Evolutionary conservation across 306 rosid genomes (phyloP).

Genomic region (Geum urbanum): DNA sequence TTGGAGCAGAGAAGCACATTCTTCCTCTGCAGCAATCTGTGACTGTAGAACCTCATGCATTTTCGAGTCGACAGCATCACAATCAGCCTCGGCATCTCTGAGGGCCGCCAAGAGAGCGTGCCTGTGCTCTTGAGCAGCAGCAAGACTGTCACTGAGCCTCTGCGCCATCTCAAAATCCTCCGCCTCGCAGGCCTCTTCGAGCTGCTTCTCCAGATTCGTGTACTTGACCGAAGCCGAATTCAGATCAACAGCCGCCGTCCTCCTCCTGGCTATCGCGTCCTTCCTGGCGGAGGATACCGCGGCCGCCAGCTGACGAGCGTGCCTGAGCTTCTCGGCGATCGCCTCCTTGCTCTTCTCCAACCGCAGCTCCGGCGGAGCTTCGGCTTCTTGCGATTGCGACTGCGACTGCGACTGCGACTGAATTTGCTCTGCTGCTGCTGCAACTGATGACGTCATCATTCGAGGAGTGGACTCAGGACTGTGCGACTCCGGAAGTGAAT

Average conservation of each 20-base stretch:
- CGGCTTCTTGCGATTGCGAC: background rate
- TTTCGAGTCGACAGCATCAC: constrained; percentile 47
- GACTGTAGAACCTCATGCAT: constrained; percentile 54
- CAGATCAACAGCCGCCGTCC: constrained; percentile 41
- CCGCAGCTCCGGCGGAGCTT: constrained; percentile 31
- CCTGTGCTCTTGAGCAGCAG: constrained; percentile 53
- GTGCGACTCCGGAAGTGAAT: background rate
- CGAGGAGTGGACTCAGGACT: background rate
- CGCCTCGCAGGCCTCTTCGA: constrained; percentile 75
- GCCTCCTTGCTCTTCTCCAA: constrained; percentile 37
- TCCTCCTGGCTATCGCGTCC: constrained; percentile 52
- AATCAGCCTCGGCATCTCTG: constrained; percentile 48
- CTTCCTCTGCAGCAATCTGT: constrained; percentile 59
- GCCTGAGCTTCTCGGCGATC: constrained; percentile 47
- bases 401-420: background rate
- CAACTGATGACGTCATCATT: too few relatives aligned
- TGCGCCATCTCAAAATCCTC: constrained; percentile 80
- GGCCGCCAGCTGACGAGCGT: constrained; percentile 43
- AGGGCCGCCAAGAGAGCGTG: constrained; percentile 34
- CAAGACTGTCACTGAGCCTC: constrained; percentile 56
- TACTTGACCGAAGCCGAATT: constrained; percentile 37
- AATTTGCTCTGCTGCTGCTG: background rate
- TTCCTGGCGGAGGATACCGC: constrained; percentile 51
- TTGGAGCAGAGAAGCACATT: constrained; percentile 48
- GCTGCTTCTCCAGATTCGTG: constrained; percentile 53